A percentile compares a stretch with the other conserved stretches of the same genome.
Evolutionary conservation across 2,329 filamentous ascomycete genomes (phyloP).

Genomic region (Cordyceps fumosorosea): DNA sequence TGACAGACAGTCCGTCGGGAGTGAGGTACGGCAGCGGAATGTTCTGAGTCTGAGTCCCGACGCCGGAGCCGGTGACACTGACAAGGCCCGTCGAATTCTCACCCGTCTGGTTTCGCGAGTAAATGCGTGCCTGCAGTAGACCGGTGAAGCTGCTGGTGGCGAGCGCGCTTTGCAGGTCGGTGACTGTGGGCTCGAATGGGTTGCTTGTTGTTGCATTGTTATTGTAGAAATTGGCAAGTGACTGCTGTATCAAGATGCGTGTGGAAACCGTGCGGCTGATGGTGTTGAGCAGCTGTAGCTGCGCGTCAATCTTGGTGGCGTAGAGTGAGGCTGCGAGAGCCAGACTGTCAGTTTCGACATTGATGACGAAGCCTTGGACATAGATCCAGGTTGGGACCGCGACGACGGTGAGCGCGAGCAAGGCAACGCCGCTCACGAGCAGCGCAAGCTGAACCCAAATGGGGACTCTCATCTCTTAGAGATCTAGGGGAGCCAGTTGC

Average conservation of each 20-base stretch:
- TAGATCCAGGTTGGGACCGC: conserved; percentile 67
- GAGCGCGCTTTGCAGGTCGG: conserved; percentile 68
- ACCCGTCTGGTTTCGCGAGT: conserved; percentile 59
- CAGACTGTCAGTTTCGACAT: conserved; percentile 54
- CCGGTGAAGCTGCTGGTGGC: conserved; percentile 48
- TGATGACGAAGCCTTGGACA: conserved; percentile 47
- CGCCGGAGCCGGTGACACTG: conserved; percentile 51
- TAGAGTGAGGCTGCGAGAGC: conserved; percentile 80
- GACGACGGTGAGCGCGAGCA: conserved; percentile 69
- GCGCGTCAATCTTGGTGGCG: conserved; percentile 70
- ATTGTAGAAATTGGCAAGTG: conserved; percentile 44
- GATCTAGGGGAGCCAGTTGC: no score
- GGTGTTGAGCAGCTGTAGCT: conserved; percentile 72
- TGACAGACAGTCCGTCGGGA: conserved; percentile 50
- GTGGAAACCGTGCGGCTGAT: conserved; percentile 67
- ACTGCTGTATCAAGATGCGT: conserved; percentile 51
- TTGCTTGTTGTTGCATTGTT: conserved; percentile 44
- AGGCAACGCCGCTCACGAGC: conserved; percentile 68
- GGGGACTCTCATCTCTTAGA: conserved; percentile 65
- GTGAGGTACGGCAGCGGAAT: conserved; percentile 57
- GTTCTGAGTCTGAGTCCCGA: conserved; percentile 25
- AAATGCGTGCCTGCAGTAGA: conserved; percentile 68
- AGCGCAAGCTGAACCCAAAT: conserved; percentile 82
- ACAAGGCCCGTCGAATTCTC: conserved; percentile 47
- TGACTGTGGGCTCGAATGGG: conserved; percentile 54